These are phyloP conservation scores for Exophiala dermatitidis DNA, from an alignment of 2,329 filamentous ascomycete genomes.

Conservation along the genomic window DNA sequence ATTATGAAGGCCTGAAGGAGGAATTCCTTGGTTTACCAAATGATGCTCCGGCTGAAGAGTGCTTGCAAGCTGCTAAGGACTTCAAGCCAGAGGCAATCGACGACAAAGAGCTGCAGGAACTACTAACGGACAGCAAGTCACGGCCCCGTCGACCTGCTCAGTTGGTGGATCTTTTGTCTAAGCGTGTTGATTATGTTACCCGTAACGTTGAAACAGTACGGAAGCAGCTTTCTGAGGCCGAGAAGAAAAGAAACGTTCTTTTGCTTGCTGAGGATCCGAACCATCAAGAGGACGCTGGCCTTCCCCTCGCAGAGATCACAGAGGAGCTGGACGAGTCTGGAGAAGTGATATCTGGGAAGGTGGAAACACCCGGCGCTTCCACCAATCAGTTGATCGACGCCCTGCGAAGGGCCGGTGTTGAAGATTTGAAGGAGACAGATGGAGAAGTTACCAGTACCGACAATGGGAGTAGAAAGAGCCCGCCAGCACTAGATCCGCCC, in stretches of 20 bases:
- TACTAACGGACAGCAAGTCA: slow-evolving; percentile 42
- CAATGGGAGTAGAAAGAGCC: slow-evolving; percentile 2
- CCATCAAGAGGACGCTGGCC: slow-evolving; percentile 57
- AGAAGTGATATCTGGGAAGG: slow-evolving; percentile 64
- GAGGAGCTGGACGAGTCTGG: slow-evolving; percentile 89
- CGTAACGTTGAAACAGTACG: slow-evolving; percentile 69
- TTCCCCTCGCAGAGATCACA: slow-evolving; percentile 81
- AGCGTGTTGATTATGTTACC: slow-evolving; percentile 81
- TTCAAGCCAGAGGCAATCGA: slow-evolving; percentile 40
- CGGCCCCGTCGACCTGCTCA: slow-evolving; percentile 48
- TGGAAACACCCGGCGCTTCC: slow-evolving; percentile 60
- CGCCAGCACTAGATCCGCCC: background rate
- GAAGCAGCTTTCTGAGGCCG: slow-evolving; percentile 61
- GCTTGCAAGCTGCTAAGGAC: slow-evolving; percentile 44
- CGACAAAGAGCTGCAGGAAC: slow-evolving; percentile 48
- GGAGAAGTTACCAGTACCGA: slow-evolving; percentile 14
- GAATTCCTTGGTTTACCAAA: slow-evolving; percentile 57
- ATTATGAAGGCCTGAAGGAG: slow-evolving; percentile 84
- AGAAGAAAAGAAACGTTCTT: slow-evolving; percentile 62
- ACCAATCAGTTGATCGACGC: slow-evolving; percentile 63
- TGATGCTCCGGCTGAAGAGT: slow-evolving; percentile 46
- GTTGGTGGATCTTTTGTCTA: slow-evolving; percentile 60
- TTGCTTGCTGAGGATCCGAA: slow-evolving; percentile 55
- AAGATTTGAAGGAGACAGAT: slow-evolving; percentile 37
- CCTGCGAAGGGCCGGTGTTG: slow-evolving; percentile 67